phyloP scores from a whole-genome alignment of 495 filamentous ascomycete species.

The Hypomontagnella submonticulosa region DNA sequence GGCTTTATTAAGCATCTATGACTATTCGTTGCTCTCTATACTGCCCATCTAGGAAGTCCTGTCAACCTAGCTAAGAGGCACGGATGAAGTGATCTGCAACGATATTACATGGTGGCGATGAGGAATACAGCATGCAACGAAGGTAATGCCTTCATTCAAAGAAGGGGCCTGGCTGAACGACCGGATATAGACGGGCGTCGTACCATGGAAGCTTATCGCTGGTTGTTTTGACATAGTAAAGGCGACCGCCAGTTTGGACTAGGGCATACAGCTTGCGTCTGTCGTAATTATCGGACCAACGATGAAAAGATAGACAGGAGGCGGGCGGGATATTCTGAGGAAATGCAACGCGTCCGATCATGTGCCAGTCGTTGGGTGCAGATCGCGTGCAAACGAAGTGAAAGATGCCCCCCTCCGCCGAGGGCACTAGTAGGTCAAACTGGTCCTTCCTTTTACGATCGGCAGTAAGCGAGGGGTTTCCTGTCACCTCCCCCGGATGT shows the following conservation, averaged over 20 bases:
- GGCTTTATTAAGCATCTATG: too few species aligned
- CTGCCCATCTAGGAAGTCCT: constrained; percentile 14
- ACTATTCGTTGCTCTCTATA: constrained; percentile 16
- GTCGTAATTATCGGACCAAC: background rate
- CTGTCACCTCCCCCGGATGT: constrained; percentile 41
- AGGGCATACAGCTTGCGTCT: constrained; percentile 24
- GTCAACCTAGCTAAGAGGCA: constrained; percentile 24
- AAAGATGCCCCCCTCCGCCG: constrained; percentile 39
- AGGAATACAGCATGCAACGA: constrained; percentile 23
- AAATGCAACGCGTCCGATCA: constrained; percentile 36
- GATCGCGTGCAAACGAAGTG: constrained; percentile 35
- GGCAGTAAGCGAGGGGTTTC: constrained; percentile 34
- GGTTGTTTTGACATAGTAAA: constrained; percentile 35
- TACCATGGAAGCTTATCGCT: constrained; percentile 26
- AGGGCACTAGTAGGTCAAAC: constrained; percentile 38
- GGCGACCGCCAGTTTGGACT: constrained; percentile 34
- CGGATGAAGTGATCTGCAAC: constrained; percentile 19
- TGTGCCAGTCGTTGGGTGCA: constrained; percentile 39
- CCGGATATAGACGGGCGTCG: constrained; percentile 23
- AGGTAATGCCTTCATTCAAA: constrained; percentile 23
- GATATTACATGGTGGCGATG: constrained; percentile 25
- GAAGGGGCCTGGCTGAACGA: constrained; percentile 33
- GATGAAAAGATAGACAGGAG: constrained; percentile 38
- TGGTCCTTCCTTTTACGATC: background rate
- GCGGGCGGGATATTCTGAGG: constrained; percentile 31